A percentile compares a stretch with the other conserved stretches of the same genome.
Conservation (phyloP, 202 grass and related monocot species). For the Digitaria exilis region DNA sequence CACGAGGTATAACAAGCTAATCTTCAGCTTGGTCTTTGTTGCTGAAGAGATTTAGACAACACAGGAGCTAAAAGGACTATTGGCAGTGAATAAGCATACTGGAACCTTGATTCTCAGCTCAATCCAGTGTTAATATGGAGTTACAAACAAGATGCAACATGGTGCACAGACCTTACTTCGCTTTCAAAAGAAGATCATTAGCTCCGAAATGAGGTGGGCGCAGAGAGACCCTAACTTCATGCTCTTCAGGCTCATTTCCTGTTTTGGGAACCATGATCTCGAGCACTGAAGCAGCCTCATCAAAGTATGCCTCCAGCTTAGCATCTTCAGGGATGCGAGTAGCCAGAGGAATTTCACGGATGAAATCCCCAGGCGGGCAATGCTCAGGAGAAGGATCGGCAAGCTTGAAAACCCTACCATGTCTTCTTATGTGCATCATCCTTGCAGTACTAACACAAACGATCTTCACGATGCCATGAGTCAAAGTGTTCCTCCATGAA, state of each 20-base stretch:
- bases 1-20: slow-evolving; percentile 42
- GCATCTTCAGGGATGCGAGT: slow-evolving; percentile 93
- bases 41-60: slow-evolving; percentile 33
- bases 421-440: slow-evolving; percentile 63
- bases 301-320: slow-evolving; percentile 89
- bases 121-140: slow-evolving; percentile 23
- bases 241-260: slow-evolving; percentile 79
- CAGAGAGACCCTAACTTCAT: slow-evolving; percentile 90
- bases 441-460: slow-evolving; percentile 81
- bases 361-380: slow-evolving; percentile 89
- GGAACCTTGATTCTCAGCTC: slow-evolving; percentile 5
- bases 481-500: slow-evolving; percentile 87
- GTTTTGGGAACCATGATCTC: slow-evolving; percentile 96
- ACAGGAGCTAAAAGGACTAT: neutral
- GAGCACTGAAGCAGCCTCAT: slow-evolving; percentile 74
- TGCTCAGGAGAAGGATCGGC: slow-evolving; percentile 71
- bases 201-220: slow-evolving; percentile 81
- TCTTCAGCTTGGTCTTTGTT: slow-evolving; percentile 38
- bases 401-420: slow-evolving; percentile 73
- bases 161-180: slow-evolving; percentile 14
- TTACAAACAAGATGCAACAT: slow-evolving; percentile 26
- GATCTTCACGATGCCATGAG: slow-evolving; percentile 90
- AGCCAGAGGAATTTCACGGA: slow-evolving; percentile 82
- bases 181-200: slow-evolving; percentile 77
- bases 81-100: slow-evolving; percentile 36